Evolutionary conservation across 2,329 filamentous ascomycete species (phyloP), one percentile per base, ranked within the genome.

Genomic region (Talaromyces sp.): DNA sequence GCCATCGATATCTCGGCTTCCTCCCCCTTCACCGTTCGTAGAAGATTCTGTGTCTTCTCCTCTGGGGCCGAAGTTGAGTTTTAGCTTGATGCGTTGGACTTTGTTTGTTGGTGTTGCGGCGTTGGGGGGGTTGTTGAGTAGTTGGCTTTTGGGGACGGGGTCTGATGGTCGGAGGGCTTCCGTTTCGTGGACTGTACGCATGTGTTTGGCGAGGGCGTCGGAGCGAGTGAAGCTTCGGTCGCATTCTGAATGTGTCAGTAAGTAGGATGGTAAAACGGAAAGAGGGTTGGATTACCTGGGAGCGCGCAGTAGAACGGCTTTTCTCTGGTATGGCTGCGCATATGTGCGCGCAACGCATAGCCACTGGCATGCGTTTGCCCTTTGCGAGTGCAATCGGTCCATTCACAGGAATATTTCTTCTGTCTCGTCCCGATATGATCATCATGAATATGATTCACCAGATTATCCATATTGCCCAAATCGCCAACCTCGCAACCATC

Each of bases 341-440:
- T 97, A 75, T 99, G 95, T 10, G 95, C 95, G 77, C 96, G 93
- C 69, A 99, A 82, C 4, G 95, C 95, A 80, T 99, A 99, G 2
- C 92, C 95, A 73, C 93, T 97, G 1, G 94, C 94, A 79, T 99
- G 95, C 19, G 92, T 89, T 78, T 95, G 88, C 67, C 93, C 92
- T 81, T 97, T 98, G 68, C 93, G 83, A 62, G 84, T 85, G 77
- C 95, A 99, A 70, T 94, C 94, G 67, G 86, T 88, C 95, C 95
- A 99, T 79, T 98, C 94, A 79, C 95, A 99, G n/a, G 92, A 93
- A 77, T 98, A 98, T 78, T 95, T 97, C 80, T 96, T 97, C 80
- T 95, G 91, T 63, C 93, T 88, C 67, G 89, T 92, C 74, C 95
- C 92, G 73, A 98, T 97, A 78, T 99, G 95, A 66, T 94, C 92